Evolutionary conservation across 2,329 filamentous ascomycete species (phyloP).

Genomic region (Eutypa lata): DNA sequence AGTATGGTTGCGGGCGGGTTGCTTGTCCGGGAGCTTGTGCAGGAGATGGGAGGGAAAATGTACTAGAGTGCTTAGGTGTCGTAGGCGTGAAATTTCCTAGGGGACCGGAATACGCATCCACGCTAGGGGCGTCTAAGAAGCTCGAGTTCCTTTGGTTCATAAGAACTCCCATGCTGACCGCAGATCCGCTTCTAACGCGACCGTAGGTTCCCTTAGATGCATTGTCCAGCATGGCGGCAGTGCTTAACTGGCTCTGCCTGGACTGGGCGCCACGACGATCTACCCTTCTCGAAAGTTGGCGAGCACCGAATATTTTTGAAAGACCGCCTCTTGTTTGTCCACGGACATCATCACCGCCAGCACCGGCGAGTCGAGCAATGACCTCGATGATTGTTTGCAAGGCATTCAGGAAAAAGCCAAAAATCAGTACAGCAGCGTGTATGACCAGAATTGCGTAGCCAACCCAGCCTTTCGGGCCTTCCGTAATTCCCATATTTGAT

Average conservation of each 20-base stretch:
- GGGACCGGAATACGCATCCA: constrained; percentile 43
- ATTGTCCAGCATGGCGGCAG: constrained; percentile 73
- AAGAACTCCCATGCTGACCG: constrained; percentile 53
- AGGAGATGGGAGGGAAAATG: constrained; percentile 68
- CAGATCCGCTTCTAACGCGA: constrained; percentile 59
- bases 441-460: constrained; percentile 87
- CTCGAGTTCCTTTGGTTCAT: constrained; percentile 52
- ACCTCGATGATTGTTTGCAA: constrained; percentile 90
- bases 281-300: constrained; percentile 77
- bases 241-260: constrained; percentile 79
- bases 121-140: constrained; percentile 47
- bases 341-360: constrained; percentile 69
- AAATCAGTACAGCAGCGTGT: constrained; percentile 79
- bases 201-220: constrained; percentile 62
- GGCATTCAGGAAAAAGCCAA: constrained; percentile 92
- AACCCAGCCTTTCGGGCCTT: constrained; percentile 87
- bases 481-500: constrained; percentile 73
- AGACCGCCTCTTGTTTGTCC: constrained; percentile 77
- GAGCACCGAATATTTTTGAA: constrained; percentile 86
- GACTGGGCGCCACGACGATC: constrained; percentile 59
- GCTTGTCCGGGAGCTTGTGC: constrained; percentile 47
- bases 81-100: constrained; percentile 65
- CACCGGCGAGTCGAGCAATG: constrained; percentile 74
- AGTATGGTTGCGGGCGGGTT: constrained; percentile 60
- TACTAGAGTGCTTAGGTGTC: constrained; percentile 69